Conservation (phyloP, 108 stramenopile species). For the Cyclotella sp. region DNA sequence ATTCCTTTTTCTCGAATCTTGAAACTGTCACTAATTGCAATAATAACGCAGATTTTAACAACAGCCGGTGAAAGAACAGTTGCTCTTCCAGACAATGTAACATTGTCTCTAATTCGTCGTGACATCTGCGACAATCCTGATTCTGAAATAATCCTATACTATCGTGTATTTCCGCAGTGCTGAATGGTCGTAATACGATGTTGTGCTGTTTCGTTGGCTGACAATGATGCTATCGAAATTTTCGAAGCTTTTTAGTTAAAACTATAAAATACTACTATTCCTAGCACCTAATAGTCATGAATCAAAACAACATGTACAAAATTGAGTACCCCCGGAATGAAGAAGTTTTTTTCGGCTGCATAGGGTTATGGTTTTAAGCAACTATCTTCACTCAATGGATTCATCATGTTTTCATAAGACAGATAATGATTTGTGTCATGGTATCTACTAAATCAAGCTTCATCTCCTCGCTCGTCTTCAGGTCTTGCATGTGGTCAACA, state of each 20-base stretch:
- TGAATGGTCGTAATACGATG: not conserved
- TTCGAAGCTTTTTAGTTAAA: not conserved
- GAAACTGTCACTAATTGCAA: not conserved
- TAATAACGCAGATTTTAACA: constrained; percentile 39
- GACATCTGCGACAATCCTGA: constrained; percentile 49
- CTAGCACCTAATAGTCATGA: too few relatives aligned
- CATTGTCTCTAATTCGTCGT: constrained; percentile 40
- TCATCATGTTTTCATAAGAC: not conserved
- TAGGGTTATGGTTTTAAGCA: not conserved
- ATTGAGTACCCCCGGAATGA: too few relatives aligned
- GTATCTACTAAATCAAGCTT: not conserved
- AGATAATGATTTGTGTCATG: too few relatives aligned
- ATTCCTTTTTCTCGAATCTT: constrained; percentile 4
- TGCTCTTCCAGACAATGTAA: constrained; percentile 39
- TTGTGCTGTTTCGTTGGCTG: not conserved
- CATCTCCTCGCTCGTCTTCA: not conserved
- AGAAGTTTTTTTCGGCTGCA: too few relatives aligned
- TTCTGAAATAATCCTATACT: constrained; percentile 49
- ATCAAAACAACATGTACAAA: too few relatives aligned
- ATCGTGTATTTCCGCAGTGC: constrained; percentile 35
- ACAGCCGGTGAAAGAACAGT: constrained; percentile 35
- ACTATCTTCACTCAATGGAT: not conserved
- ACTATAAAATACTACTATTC: too few relatives aligned
- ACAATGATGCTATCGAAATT: not conserved
- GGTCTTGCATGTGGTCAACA: not conserved